Percentiles rank a stretch among this genome's conserved stretches.
Evolutionary conservation across 768 basidiomycete species (phyloP).

Genomic region (Rickenella mellea): DNA sequence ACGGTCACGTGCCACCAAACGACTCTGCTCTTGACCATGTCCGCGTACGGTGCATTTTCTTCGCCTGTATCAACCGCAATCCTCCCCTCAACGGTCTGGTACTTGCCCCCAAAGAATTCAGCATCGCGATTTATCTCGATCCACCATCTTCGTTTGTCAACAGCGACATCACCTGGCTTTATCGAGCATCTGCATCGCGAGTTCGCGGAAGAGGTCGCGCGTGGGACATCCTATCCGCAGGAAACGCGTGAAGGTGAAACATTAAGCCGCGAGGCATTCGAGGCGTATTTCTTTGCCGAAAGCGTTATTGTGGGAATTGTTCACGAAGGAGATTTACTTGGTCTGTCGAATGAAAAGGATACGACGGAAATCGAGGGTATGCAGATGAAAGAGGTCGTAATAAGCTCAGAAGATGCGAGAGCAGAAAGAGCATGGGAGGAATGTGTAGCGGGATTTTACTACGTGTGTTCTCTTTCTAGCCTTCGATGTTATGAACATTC

Average conservation of each 20-base stretch:
- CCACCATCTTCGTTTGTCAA: constrained; percentile 39
- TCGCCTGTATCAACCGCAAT: constrained; percentile 17
- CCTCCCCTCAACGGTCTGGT: constrained; percentile 43
- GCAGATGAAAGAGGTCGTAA: constrained; percentile 11
- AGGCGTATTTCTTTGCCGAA: constrained; percentile 66
- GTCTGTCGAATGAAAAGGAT: constrained; percentile 15
- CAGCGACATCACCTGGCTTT: constrained; percentile 35
- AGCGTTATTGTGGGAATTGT: constrained; percentile 66
- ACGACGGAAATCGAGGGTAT: constrained; percentile 10
- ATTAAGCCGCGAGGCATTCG: constrained; percentile 44
- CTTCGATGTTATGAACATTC: constrained; percentile 2
- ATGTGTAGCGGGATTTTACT: constrained; percentile 70
- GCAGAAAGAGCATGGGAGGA: constrained; percentile 52
- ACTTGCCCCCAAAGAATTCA: constrained; percentile 15
- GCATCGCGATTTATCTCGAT: constrained; percentile 27
- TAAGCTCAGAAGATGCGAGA: constrained; percentile 33
- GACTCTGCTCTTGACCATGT: too few relatives aligned
- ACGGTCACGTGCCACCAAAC: too few relatives aligned
- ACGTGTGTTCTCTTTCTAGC: constrained; percentile 34
- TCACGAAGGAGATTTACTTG: constrained; percentile 10
- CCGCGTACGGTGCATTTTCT: constrained; percentile 62
- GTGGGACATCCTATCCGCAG: constrained; percentile 81
- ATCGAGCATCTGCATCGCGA: constrained; percentile 48
- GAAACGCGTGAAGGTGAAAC: constrained; percentile 41
- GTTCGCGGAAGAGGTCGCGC: constrained; percentile 68